Conservation (phyloP, 768 basidiomycete species). For the Lactarius sp. region DNA sequence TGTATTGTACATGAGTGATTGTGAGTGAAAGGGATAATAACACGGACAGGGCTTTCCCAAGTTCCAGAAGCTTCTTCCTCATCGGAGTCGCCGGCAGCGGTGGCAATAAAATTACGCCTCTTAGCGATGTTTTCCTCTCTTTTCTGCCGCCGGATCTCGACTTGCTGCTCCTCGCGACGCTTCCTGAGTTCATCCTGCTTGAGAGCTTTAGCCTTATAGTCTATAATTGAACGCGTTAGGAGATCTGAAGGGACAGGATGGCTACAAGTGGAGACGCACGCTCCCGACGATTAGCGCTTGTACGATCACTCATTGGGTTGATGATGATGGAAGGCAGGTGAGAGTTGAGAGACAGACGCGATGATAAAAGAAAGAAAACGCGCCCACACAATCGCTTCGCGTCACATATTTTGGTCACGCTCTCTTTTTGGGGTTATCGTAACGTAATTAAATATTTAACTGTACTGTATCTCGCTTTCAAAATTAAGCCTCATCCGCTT, state of each 20-base stretch:
- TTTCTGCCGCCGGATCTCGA: conserved; percentile 98
- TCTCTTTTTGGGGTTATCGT: background rate
- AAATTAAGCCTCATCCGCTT: conserved; percentile 33
- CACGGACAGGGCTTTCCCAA: conserved; percentile 76
- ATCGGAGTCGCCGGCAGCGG: conserved; percentile 77
- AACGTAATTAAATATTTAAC: no score
- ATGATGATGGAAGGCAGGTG: conserved; percentile 15
- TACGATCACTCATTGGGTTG: conserved; percentile 20
- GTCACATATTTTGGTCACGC: conserved; percentile 15
- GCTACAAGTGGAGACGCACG: conserved; percentile 11
- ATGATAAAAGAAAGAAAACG: conserved; percentile 12
- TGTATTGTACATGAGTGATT: conserved; percentile 31
- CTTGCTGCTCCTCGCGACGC: conserved; percentile 96
- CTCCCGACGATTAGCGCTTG: conserved; percentile 24
- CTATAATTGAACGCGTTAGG: conserved; percentile 45
- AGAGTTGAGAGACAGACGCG: conserved; percentile 12
- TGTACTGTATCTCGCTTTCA: no score
- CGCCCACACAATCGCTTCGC: conserved; percentile 5
- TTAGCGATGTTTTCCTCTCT: conserved; percentile 98
- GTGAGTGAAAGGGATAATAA: conserved; percentile 18
- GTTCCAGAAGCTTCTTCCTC: conserved; percentile 67
- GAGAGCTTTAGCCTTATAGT: conserved; percentile 87
- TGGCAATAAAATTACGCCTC: conserved; percentile 87
- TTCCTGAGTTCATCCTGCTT: conserved; percentile 93
- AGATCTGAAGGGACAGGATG: conserved; percentile 18